These are phyloP conservation scores for Ehretia macrophylla DNA, from an alignment of 257 asterid genomes.

Conservation along the genomic window DNA sequence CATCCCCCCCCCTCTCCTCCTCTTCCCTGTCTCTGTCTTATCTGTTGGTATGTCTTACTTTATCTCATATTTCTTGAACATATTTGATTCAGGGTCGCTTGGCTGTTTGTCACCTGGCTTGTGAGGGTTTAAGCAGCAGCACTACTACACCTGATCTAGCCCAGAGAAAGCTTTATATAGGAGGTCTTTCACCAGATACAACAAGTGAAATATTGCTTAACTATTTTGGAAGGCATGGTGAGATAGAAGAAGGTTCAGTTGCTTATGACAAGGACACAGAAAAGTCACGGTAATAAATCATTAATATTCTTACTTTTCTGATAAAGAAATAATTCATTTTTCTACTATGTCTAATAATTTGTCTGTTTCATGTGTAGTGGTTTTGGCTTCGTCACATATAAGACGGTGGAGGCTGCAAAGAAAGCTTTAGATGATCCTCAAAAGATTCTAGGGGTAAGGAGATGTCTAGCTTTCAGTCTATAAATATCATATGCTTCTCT, in stretches of 20 bases:
- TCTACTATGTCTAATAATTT: conserved; percentile 21
- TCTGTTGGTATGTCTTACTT: background rate
- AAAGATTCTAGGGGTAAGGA: conserved; percentile 74
- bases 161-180: conserved; percentile 77
- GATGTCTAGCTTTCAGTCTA: too few relatives aligned
- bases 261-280: conserved; percentile 77
- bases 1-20: too few relatives aligned
- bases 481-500: too few relatives aligned
- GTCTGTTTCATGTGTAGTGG: conserved; percentile 44
- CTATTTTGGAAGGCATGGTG: conserved; percentile 63
- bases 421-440: conserved; percentile 77
- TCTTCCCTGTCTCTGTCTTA: background rate
- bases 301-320: conserved; percentile 8
- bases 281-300: conserved; percentile 57
- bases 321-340: background rate
- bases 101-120: conserved; percentile 88
- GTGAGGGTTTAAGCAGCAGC: conserved; percentile 43
- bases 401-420: conserved; percentile 71
- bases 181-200: conserved; percentile 76
- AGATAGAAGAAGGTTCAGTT: conserved; percentile 89
- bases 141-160: conserved; percentile 51
- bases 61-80: conserved; percentile 4
- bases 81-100: conserved; percentile 66
- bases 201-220: conserved; percentile 69
- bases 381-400: conserved; percentile 76